These are phyloP conservation scores for Epicoccum nigrum DNA, from an alignment of 2,329 filamentous ascomycete genomes.

Conservation along the genomic window DNA sequence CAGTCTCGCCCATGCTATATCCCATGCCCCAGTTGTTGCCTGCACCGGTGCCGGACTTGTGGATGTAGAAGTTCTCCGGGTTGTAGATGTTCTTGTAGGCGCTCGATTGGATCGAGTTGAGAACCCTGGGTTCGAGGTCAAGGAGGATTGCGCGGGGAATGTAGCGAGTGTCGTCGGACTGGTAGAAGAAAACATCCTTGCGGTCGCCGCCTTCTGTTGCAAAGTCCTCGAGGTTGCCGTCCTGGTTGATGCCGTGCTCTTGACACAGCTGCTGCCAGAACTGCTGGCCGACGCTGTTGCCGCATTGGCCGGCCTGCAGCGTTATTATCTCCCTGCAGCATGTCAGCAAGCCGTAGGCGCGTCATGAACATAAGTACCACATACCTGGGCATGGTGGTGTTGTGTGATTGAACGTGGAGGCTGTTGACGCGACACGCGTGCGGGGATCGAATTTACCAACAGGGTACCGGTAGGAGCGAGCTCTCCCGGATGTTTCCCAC, in stretches of 20 bases:
- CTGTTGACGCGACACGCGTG: constrained; percentile 38
- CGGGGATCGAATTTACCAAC: background rate
- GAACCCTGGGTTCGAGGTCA: constrained; percentile 90
- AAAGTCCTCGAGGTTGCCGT: constrained; percentile 97
- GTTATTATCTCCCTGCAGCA: constrained; percentile 91
- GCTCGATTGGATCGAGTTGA: constrained; percentile 89
- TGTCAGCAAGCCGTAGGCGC: constrained; percentile 15
- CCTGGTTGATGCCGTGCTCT: constrained; percentile 96
- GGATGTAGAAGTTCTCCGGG: constrained; percentile 97
- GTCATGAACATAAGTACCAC: constrained; percentile 3
- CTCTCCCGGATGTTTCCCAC: too few species aligned
- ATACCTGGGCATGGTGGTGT: constrained; percentile 48
- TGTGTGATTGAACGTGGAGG: constrained; percentile 25
- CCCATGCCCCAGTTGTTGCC: constrained; percentile 99
- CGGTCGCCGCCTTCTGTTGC: constrained; percentile 96
- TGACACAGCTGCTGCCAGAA: constrained; percentile 99
- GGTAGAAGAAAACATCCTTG: constrained; percentile 99
- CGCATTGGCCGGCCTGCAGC: constrained; percentile 97
- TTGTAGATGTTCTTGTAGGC: constrained; percentile 99
- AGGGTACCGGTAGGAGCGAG: background rate
- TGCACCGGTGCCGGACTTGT: constrained; percentile 89
- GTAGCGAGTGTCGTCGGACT: constrained; percentile 96
- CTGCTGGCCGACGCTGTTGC: constrained; percentile 97
- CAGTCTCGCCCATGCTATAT: constrained; percentile 87
- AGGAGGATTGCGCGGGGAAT: constrained; percentile 95